These are phyloP conservation scores for Trichoderma atrobrunneum DNA, from an alignment of 2,329 filamentous ascomycete species.

Conservation along the genomic window DNA sequence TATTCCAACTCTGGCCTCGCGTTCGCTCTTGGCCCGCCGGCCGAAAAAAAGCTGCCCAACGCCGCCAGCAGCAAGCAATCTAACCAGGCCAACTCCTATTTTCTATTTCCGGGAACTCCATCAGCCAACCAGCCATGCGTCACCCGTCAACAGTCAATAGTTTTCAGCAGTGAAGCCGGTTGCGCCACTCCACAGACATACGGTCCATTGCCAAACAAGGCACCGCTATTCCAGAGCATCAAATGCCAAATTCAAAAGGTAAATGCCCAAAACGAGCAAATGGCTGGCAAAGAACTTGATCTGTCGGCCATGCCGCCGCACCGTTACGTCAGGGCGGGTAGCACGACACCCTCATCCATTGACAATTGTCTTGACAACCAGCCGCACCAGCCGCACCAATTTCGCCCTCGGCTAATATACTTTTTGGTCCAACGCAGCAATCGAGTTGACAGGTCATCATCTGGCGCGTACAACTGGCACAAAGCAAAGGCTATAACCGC, in stretches of 20 bases:
- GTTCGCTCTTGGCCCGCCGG: not conserved
- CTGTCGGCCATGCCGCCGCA: not conserved
- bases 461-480: not conserved
- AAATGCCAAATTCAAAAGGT: not conserved
- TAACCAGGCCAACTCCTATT: not conserved
- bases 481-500: not conserved
- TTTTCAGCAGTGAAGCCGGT: not conserved
- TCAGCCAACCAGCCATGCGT: not conserved
- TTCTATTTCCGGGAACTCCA: not conserved
- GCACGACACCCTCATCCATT: not conserved
- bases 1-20: not conserved
- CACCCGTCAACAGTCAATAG: not conserved
- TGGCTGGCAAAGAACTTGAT: not conserved
- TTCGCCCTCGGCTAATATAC: conserved; percentile 9
- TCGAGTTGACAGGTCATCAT: conserved; percentile 8
- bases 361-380: not conserved
- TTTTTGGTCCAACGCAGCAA: not conserved
- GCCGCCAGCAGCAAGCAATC: not conserved
- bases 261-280: not conserved
- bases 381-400: conserved; percentile 15
- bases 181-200: not conserved
- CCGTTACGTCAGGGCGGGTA: conserved; percentile 8
- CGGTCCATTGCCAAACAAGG: not conserved
- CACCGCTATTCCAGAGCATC: not conserved
- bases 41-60: not conserved